Percentiles rank a stretch among this genome's conserved stretches.
phyloP scores from a whole-genome alignment of 192 early-diverging fungal species.

The Pilobolus umbonatus region DNA sequence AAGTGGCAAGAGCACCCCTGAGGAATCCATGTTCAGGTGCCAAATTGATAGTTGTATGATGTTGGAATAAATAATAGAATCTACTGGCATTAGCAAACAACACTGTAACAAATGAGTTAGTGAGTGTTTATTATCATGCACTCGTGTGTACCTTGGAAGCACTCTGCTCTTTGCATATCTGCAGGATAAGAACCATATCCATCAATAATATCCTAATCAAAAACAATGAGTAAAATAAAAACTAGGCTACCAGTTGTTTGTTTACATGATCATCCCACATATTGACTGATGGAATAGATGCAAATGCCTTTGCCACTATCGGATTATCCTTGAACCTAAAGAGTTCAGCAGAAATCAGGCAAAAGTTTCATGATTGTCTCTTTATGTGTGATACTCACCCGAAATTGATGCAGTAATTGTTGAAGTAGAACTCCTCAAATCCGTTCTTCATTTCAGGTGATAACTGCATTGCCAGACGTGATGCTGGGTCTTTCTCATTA shows the following conservation, averaged over 20 bases:
- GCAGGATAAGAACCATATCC: conserved; percentile 82
- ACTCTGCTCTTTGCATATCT: conserved; percentile 60
- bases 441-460: conserved; percentile 17
- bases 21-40: conserved; percentile 55
- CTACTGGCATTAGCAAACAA: conserved; percentile 63
- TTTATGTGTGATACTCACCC: conserved; percentile 4
- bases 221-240: background rate
- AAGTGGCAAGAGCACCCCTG: conserved; percentile 30
- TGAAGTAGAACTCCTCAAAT: conserved; percentile 31
- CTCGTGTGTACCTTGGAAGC: conserved; percentile 58
- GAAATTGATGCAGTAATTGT: conserved; percentile 28
- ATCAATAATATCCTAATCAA: conserved; percentile 62
- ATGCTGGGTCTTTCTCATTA: conserved; percentile 29
- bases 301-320: conserved; percentile 59
- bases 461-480: conserved; percentile 22
- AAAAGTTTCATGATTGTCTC: background rate
- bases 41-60: conserved; percentile 60
- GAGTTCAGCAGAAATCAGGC: background rate
- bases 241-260: background rate
- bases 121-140: background rate
- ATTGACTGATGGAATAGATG: conserved; percentile 70
- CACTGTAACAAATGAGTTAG: conserved; percentile 14
- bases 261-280: conserved; percentile 80
- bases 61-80: conserved; percentile 85
- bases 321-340: conserved; percentile 19